A percentile compares a stretch with the other conserved stretches of the same genome.
Evolutionary conservation across 768 basidiomycete genomes (phyloP).

Genomic region (Hydnomerulius pinastri): DNA sequence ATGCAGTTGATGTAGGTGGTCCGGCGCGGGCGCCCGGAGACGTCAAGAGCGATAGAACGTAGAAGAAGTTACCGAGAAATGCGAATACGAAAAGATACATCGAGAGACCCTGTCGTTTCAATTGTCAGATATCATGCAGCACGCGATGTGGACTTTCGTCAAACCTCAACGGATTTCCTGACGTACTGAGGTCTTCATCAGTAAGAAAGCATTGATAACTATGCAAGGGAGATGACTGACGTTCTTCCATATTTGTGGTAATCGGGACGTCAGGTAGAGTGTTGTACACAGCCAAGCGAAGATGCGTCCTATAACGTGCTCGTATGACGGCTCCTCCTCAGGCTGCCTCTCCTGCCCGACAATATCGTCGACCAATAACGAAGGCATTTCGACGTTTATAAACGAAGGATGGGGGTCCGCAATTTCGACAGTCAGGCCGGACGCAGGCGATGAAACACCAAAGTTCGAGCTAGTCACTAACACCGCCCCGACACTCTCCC

Average conservation of each 20-base stretch:
- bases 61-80: conserved; percentile 91
- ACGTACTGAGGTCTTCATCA: conserved; percentile 54
- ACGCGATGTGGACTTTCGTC: background rate
- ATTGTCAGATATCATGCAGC: conserved; percentile 4
- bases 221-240: conserved; percentile 50
- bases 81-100: conserved; percentile 93
- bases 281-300: conserved; percentile 95
- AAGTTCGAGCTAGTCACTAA: conserved; percentile 29
- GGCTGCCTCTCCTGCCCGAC: conserved; percentile 13
- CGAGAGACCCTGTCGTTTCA: conserved; percentile 72
- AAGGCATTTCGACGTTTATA: conserved; percentile 22
- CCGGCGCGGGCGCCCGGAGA: conserved; percentile 65
- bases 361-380: conserved; percentile 1
- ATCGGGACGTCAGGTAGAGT: conserved; percentile 87
- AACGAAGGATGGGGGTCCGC: background rate
- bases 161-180: conserved; percentile 87
- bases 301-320: conserved; percentile 82
- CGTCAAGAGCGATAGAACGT: conserved; percentile 86
- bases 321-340: conserved; percentile 31
- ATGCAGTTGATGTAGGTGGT: conserved; percentile 60
- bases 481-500: conserved; percentile 50
- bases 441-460: background rate
- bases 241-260: conserved; percentile 99
- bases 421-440: conserved; percentile 13
- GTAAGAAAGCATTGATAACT: conserved; percentile 1